Evolutionary conservation across 2,329 filamentous ascomycete species (phyloP).

Genomic region (Trichoderma sp.): DNA sequence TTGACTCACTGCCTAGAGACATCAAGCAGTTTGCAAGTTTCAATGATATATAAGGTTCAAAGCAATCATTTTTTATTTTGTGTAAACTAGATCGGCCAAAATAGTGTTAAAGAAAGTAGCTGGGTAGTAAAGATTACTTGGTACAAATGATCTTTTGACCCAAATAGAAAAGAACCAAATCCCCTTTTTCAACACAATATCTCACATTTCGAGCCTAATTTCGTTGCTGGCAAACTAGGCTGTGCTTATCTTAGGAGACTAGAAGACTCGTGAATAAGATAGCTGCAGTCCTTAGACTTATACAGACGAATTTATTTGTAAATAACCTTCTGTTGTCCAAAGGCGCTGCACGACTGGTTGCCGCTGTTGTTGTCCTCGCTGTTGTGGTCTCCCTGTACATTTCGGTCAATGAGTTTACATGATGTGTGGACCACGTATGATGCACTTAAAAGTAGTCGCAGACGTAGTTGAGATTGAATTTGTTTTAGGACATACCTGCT

Average conservation of each 20-base stretch:
- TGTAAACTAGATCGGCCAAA: not conserved
- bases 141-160: not conserved
- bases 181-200: not conserved
- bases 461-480: not conserved
- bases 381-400: not conserved
- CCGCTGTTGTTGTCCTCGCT: not conserved
- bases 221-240: not conserved
- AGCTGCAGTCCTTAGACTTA: not conserved
- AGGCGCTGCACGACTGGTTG: slow-evolving; percentile 5
- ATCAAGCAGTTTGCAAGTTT: too few species aligned
- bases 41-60: too few species aligned
- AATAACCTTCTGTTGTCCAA: not conserved
- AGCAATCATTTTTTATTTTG: not conserved
- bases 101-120: not conserved
- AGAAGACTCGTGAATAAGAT: not conserved
- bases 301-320: not conserved
- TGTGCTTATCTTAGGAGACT: not conserved
- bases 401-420: not conserved
- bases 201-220: not conserved
- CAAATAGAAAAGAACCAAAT: slow-evolving; percentile 2
- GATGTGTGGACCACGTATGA: not conserved
- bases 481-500: slow-evolving; percentile 9
- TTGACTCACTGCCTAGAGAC: too few species aligned
- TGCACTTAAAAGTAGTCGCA: not conserved
- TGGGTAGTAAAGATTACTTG: not conserved